These are phyloP conservation scores for Aspergillus conjunctus DNA, from an alignment of 495 filamentous ascomycete species.

Conservation along the genomic window DNA sequence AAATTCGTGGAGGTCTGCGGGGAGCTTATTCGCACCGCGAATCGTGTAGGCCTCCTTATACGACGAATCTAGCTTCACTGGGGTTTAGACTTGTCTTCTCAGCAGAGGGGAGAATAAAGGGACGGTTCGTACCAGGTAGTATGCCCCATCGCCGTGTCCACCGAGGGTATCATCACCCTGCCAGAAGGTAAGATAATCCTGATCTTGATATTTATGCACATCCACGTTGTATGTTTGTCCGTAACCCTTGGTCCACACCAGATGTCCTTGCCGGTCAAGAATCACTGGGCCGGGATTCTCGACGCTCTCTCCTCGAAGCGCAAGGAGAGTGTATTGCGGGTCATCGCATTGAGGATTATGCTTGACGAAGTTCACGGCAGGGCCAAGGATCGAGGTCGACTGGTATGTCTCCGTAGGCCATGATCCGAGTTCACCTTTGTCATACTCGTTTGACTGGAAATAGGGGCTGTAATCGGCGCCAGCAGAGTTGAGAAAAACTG, in stretches of 20 bases:
- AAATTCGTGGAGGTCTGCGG: slow-evolving; percentile 49
- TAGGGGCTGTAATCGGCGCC: slow-evolving; percentile 20
- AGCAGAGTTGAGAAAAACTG: slow-evolving; percentile 3
- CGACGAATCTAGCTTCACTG: slow-evolving; percentile 46
- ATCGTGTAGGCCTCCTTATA: slow-evolving; percentile 51
- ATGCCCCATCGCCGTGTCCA: slow-evolving; percentile 50
- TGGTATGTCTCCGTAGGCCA: slow-evolving; percentile 45
- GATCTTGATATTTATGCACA: slow-evolving; percentile 42
- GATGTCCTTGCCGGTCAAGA: slow-evolving; percentile 43
- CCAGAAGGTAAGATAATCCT: slow-evolving; percentile 55
- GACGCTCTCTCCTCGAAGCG: slow-evolving; percentile 44
- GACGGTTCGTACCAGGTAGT: slow-evolving; percentile 51
- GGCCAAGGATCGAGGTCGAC: slow-evolving; percentile 39
- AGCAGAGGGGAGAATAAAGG: neutral
- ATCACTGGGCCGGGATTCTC: slow-evolving; percentile 45
- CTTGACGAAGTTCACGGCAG: slow-evolving; percentile 40
- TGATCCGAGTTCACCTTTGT: slow-evolving; percentile 37
- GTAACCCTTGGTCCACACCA: slow-evolving; percentile 45
- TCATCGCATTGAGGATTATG: slow-evolving; percentile 36
- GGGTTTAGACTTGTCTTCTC: slow-evolving; percentile 1
- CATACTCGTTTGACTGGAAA: slow-evolving; percentile 26
- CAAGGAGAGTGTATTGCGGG: slow-evolving; percentile 43
- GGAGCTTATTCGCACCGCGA: slow-evolving; percentile 33
- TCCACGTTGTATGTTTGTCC: slow-evolving; percentile 45
- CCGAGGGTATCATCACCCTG: slow-evolving; percentile 48